These are phyloP conservation scores for Macadamia tetraphylla DNA, from an alignment of 164 flowering plant species.

Conservation along the genomic window DNA sequence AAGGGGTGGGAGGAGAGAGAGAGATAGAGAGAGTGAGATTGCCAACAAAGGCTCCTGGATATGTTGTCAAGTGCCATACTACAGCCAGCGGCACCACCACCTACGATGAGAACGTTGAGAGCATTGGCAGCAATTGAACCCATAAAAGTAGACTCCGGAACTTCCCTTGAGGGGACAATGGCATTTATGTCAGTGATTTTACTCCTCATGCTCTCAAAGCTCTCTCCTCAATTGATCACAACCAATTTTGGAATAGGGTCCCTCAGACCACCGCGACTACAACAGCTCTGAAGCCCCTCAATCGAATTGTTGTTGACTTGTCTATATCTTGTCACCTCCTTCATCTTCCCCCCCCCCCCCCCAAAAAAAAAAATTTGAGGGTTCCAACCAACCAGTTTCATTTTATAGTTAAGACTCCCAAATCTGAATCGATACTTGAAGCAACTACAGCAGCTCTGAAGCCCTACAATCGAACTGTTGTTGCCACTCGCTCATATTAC, in stretches of 20 bases:
- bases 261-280: constrained; percentile 29
- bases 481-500: too few species aligned
- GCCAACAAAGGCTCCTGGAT: constrained; percentile 66
- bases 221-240: constrained; percentile 40
- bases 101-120: constrained; percentile 77
- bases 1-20: too few species aligned
- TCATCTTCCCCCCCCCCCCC: too few species aligned
- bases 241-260: constrained; percentile 35
- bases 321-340: too few species aligned
- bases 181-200: constrained; percentile 47
- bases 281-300: constrained; percentile 44
- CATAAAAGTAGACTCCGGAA: constrained; percentile 56
- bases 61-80: constrained; percentile 89
- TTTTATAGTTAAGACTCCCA: too few species aligned
- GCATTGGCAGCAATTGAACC: constrained; percentile 54
- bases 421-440: too few species aligned
- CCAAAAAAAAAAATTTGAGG: too few species aligned
- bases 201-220: constrained; percentile 29
- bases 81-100: constrained; percentile 96
- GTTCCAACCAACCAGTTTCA: too few species aligned
- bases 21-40: too few species aligned
- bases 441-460: too few species aligned
- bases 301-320: constrained; percentile 34
- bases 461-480: too few species aligned
- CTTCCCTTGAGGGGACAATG: constrained; percentile 55